A percentile compares a stretch with the other conserved stretches of the same genome.
These are phyloP conservation scores for Citrus unshiu DNA, from an alignment of 345 rosid species.

Conservation along the genomic window DNA sequence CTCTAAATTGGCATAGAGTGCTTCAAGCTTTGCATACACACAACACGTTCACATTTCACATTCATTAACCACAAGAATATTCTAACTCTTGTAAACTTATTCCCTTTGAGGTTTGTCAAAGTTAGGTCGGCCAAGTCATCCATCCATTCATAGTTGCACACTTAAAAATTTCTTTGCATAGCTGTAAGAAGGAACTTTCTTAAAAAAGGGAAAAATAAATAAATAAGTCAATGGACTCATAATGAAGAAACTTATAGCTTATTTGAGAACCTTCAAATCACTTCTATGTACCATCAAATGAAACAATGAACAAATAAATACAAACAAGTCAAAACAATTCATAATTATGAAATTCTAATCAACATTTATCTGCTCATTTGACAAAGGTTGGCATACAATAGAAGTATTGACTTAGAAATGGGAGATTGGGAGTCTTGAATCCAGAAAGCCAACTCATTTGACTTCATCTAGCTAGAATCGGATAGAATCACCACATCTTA, in stretches of 20 bases:
- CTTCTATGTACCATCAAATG: background rate
- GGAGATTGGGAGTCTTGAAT: background rate
- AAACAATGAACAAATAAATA: background rate
- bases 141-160: background rate
- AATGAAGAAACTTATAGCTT: background rate
- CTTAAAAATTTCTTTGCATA: background rate
- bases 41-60: background rate
- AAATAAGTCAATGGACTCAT: background rate
- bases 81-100: background rate
- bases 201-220: no score
- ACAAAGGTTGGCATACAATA: background rate
- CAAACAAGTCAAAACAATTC: no score
- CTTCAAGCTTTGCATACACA: background rate
- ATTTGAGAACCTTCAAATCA: background rate
- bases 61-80: background rate
- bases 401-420: background rate
- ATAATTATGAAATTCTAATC: no score
- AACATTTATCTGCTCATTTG: background rate
- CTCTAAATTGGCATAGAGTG: background rate
- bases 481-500: no score
- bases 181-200: background rate
- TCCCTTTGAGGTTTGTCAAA: background rate
- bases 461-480: background rate
- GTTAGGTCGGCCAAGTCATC: background rate
- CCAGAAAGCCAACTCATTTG: no score